Evolutionary conservation across 768 basidiomycete genomes (phyloP).

Genomic region (Boletellus ananas): DNA sequence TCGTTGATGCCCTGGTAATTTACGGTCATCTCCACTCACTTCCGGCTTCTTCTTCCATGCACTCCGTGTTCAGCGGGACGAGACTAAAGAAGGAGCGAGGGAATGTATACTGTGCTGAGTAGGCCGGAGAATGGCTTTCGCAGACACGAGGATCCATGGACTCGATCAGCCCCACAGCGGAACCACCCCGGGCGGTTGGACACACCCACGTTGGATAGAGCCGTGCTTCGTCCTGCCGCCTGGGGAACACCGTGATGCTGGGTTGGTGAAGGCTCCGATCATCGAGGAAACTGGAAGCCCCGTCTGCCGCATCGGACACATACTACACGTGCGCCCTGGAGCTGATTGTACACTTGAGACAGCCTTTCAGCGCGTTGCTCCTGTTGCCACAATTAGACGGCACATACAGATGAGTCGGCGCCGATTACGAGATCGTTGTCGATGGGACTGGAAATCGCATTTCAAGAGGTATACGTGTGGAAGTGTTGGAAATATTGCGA

Average conservation of each 20-base stretch:
- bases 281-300: not conserved
- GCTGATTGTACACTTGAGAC: slow-evolving; percentile 4
- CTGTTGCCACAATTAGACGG: not conserved
- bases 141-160: not conserved
- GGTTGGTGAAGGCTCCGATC: not conserved
- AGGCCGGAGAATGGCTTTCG: not conserved
- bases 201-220: not conserved
- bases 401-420: slow-evolving; percentile 3
- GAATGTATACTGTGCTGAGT: not conserved
- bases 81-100: not conserved
- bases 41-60: slow-evolving; percentile 1
- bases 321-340: not conserved
- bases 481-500: slow-evolving; percentile 4
- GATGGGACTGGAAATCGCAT: not conserved
- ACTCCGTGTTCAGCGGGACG: not conserved
- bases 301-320: not conserved
- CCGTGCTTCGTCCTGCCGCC: not conserved
- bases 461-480: not conserved
- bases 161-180: not conserved
- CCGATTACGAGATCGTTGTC: slow-evolving; percentile 6
- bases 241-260: not conserved
- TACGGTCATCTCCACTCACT: not conserved
- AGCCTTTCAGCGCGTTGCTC: slow-evolving; percentile 4
- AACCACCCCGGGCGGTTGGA: not conserved
- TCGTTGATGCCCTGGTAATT: not conserved